Percentiles rank a stretch among this genome's conserved stretches.
Evolutionary conservation across 2,329 filamentous ascomycete genomes (phyloP).

Genomic region (Sordariomycetes sp.): DNA sequence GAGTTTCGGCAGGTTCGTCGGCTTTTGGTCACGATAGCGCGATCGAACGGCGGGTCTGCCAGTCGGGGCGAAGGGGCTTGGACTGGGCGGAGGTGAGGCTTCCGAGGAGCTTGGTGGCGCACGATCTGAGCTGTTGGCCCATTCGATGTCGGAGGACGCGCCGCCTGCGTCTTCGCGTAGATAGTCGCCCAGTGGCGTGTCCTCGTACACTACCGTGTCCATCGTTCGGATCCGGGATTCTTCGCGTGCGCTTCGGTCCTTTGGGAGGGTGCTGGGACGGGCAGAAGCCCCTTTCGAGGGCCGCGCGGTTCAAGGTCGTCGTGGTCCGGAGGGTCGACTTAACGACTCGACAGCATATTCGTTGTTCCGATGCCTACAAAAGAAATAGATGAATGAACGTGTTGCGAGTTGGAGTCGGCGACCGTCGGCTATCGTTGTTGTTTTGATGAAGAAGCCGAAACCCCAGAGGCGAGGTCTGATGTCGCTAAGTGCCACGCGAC

Average conservation of each 20-base stretch:
- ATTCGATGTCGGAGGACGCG: constrained; percentile 32
- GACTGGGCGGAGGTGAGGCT: constrained; percentile 37
- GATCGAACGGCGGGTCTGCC: constrained; percentile 44
- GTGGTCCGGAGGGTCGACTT: too few species aligned
- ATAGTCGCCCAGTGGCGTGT: constrained; percentile 81
- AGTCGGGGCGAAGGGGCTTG: constrained; percentile 44
- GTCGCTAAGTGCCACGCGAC: too few species aligned
- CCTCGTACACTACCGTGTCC: constrained; percentile 82
- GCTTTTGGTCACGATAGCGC: constrained; percentile 40
- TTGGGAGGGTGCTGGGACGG: too few species aligned
- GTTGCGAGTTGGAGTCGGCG: too few species aligned
- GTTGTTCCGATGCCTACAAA: too few species aligned
- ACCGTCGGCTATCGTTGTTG: too few species aligned
- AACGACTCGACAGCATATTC: too few species aligned
- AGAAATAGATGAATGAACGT: too few species aligned
- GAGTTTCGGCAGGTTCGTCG: constrained; percentile 31
- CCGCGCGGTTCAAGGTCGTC: too few species aligned
- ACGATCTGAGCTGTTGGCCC: constrained; percentile 29
- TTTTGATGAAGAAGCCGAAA: too few species aligned
- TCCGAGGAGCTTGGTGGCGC: constrained; percentile 22
- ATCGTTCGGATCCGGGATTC: constrained; percentile 32
- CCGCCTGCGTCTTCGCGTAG: constrained; percentile 44
- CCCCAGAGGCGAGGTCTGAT: too few species aligned
- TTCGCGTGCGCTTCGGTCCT: background rate
- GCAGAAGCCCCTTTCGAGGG: too few species aligned